phyloP scores from a whole-genome alignment of 2,329 filamentous ascomycete genomes.

The Colletotrichum filicis region DNA sequence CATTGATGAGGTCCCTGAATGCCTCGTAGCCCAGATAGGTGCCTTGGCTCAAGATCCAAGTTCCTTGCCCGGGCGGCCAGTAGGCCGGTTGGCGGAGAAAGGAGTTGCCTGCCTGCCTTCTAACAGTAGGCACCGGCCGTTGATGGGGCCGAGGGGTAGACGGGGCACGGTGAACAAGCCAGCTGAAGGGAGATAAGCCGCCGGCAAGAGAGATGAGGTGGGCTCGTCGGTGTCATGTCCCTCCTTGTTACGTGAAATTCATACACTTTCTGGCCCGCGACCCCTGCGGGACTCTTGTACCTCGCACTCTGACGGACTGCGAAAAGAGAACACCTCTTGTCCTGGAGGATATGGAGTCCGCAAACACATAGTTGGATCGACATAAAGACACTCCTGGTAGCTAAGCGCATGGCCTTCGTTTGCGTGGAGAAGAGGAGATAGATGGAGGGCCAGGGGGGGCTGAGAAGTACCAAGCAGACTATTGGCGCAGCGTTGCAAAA shows the following conservation, averaged over 20 bases:
- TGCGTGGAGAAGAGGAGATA: neutral
- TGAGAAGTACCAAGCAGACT: neutral
- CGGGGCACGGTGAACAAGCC: neutral
- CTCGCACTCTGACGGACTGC: neutral
- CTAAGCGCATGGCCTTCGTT: neutral
- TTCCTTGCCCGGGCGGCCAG: neutral
- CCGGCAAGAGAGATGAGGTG: neutral
- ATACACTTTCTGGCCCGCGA: neutral
- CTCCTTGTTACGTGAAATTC: conserved; percentile 3
- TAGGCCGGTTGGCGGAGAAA: neutral
- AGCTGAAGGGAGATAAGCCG: neutral
- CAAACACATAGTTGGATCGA: neutral
- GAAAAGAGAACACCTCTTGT: neutral
- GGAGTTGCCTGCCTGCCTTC: neutral
- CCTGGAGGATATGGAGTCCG: neutral
- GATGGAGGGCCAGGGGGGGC: neutral
- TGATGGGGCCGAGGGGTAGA: neutral
- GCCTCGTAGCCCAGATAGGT: neutral
- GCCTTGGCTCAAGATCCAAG: neutral
- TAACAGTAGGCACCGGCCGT: neutral
- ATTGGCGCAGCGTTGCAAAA: conserved; percentile 1
- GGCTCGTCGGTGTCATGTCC: neutral
- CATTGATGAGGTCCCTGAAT: neutral
- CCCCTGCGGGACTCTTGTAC: neutral
- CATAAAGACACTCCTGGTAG: neutral